Evolutionary conservation across 441 rosid species (phyloP), one percentile per base, ranked within the genome.

Genomic region (Isatis lusitanica): DNA sequence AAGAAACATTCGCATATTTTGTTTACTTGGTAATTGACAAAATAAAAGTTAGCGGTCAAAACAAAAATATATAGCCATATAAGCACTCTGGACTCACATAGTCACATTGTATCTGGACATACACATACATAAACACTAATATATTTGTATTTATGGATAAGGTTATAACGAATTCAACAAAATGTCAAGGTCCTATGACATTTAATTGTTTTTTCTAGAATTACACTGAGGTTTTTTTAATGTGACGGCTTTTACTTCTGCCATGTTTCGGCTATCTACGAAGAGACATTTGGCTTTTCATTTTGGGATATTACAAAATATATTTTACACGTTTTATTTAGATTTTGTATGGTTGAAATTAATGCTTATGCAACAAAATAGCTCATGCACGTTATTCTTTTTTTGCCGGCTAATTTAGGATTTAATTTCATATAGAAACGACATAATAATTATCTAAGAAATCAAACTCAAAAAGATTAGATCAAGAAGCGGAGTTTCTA

Each of bases 241-340:
- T 48, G 18, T 30, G n/a, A 38, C n/a, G 70, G 56, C 66, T 46
- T 70, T 55, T 70, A 47, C 53, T 76, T 63, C 75, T 70, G 71
- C 75, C 71, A 76, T 30, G 68, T 64, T 70, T 40, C 48, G 68
- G 80, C 50, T 71, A 21, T 40, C 28, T 51, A 58, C 68, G 73
- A 76, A 76, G 68, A 71, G 80, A 59, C 80, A 65, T 47, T 70
- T 77, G 80, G 76, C 80, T 71, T 77, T 77, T 65, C 73, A 71
- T 70, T 63, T 59, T 58, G 44, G 36, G 60, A 63, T 76, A 40
- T 17, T 68, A 11, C 24, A 38, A 18, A 56, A 40, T 43, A 63
- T 43, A 44, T 44, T 43, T 55, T 38, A 62, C 50, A 48, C 72
- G 60, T 62, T 55, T 42, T 42, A 8, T 74, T 42, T 26, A 42